These are phyloP conservation scores for Colletotrichum tropicale DNA, from an alignment of 2,329 filamentous ascomycete species.

Conservation along the genomic window DNA sequence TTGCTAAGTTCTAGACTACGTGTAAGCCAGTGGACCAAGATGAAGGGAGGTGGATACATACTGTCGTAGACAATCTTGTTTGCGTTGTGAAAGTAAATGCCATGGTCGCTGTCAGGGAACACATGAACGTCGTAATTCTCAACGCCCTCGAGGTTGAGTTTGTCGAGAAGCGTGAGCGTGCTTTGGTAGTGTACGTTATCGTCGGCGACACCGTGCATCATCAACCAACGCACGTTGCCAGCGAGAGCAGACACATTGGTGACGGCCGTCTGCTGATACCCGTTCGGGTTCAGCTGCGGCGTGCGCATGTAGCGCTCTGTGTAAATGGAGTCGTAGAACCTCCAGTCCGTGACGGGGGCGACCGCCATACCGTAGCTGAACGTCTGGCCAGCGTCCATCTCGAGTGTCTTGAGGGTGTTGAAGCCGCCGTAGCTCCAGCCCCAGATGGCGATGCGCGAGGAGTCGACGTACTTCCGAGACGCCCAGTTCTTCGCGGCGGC, in stretches of 20 bases:
- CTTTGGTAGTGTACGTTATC: slow-evolving; percentile 99
- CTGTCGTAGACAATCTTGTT: slow-evolving; percentile 92
- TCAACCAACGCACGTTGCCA: slow-evolving; percentile 82
- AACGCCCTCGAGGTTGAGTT: slow-evolving; percentile 78
- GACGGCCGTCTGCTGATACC: slow-evolving; percentile 79
- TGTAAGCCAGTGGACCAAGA: background rate
- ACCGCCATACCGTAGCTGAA: slow-evolving; percentile 99
- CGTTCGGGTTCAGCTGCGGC: slow-evolving; percentile 78
- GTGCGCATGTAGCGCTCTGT: slow-evolving; percentile 98
- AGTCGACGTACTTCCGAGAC: slow-evolving; percentile 81
- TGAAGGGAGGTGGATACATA: slow-evolving; percentile 49
- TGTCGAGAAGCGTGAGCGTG: slow-evolving; percentile 84
- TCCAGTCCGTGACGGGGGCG: slow-evolving; percentile 97
- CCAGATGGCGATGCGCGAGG: slow-evolving; percentile 87
- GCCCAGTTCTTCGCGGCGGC: slow-evolving; percentile 86
- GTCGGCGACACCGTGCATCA: slow-evolving; percentile 97
- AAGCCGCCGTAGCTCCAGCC: slow-evolving; percentile 98
- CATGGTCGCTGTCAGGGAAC: slow-evolving; percentile 95
- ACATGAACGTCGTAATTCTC: slow-evolving; percentile 97
- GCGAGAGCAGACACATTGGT: slow-evolving; percentile 75
- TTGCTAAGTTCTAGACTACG: slow-evolving; percentile 70
- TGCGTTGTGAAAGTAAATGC: slow-evolving; percentile 93
- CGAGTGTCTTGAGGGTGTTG: slow-evolving; percentile 91
- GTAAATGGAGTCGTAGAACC: slow-evolving; percentile 93
- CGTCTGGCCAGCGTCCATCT: slow-evolving; percentile 85